These are phyloP conservation scores for Calonectria honghensis DNA, from an alignment of 2,329 filamentous ascomycete species.

Conservation along the genomic window DNA sequence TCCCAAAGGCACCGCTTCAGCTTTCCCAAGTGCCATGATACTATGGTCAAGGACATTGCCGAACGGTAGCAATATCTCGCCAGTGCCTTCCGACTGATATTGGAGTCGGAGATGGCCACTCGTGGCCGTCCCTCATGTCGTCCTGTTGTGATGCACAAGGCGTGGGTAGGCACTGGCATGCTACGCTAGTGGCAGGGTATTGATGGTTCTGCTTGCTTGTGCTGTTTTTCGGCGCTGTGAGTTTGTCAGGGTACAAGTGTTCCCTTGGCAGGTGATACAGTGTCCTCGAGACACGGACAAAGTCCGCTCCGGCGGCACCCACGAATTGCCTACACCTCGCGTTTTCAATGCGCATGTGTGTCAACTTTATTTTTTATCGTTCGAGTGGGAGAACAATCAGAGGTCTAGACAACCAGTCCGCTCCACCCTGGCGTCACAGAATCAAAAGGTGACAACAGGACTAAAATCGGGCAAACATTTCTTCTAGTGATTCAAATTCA, in stretches of 20 bases:
- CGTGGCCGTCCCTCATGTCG: slow-evolving; percentile 32
- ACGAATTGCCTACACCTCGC: slow-evolving; percentile 79
- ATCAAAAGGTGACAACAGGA: slow-evolving; percentile 74
- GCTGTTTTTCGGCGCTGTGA: neutral
- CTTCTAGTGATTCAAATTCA: slow-evolving; percentile 23
- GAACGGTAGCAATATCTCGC: slow-evolving; percentile 27
- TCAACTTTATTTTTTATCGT: slow-evolving; percentile 73
- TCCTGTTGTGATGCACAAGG: slow-evolving; percentile 39
- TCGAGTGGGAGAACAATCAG: slow-evolving; percentile 78
- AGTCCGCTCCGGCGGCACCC: slow-evolving; percentile 61
- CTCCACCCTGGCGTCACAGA: slow-evolving; percentile 79
- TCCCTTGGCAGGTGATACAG: neutral
- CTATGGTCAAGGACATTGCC: slow-evolving; percentile 20
- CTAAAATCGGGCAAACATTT: slow-evolving; percentile 76
- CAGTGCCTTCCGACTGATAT: slow-evolving; percentile 41
- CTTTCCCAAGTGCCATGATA: neutral
- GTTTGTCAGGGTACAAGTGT: slow-evolving; percentile 34
- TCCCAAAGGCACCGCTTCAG: neutral
- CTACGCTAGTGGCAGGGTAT: neutral
- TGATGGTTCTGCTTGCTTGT: slow-evolving; percentile 3
- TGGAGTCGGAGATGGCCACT: slow-evolving; percentile 38
- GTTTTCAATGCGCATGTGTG: slow-evolving; percentile 75
- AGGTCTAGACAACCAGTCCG: slow-evolving; percentile 81
- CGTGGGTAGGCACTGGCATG: neutral
- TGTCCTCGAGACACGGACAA: slow-evolving; percentile 28